Evolutionary conservation across 495 filamentous ascomycete genomes (phyloP).

Genomic region (Pseudomonodictys pantanalensis): DNA sequence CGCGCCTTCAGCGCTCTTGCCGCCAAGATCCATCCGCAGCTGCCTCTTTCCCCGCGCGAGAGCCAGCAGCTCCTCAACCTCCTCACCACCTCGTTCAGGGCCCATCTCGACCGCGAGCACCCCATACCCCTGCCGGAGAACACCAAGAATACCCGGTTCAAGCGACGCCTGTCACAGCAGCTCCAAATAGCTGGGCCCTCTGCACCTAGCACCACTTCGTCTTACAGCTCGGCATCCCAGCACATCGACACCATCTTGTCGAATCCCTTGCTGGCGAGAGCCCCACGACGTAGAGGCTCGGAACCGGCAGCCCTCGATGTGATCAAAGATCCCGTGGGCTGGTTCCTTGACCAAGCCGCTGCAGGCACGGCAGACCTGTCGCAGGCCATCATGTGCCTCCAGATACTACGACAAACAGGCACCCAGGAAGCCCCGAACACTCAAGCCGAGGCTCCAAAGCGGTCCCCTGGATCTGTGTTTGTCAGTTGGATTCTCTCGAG

Average conservation of each 20-base stretch:
- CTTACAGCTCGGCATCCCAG: slow-evolving; percentile 43
- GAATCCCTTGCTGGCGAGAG: slow-evolving; percentile 58
- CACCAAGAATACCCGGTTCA: slow-evolving; percentile 11
- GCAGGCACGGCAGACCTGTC: slow-evolving; percentile 11
- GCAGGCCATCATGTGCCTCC: slow-evolving; percentile 6
- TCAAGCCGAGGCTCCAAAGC: background rate
- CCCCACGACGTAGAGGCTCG: slow-evolving; percentile 9
- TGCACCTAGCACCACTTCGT: slow-evolving; percentile 11
- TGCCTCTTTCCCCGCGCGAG: slow-evolving; percentile 62
- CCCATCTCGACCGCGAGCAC: slow-evolving; percentile 67
- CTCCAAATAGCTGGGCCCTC: background rate
- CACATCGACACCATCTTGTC: slow-evolving; percentile 66
- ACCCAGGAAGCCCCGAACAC: background rate
- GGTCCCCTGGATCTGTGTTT: slow-evolving; percentile 7
- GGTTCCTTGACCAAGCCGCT: slow-evolving; percentile 25
- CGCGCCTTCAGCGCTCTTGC: slow-evolving; percentile 33
- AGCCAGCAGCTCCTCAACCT: slow-evolving; percentile 64
- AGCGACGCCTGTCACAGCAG: background rate
- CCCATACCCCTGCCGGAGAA: slow-evolving; percentile 18
- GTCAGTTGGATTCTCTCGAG: slow-evolving; percentile 24
- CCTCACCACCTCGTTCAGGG: slow-evolving; percentile 73
- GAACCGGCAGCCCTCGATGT: slow-evolving; percentile 4
- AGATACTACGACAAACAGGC: background rate
- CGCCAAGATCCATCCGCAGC: slow-evolving; percentile 63
- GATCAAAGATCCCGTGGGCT: slow-evolving; percentile 19